Base-by-base conservation (phyloP, 2,329 filamentous ascomycete species). In the Calonectria naviculata region DNA sequence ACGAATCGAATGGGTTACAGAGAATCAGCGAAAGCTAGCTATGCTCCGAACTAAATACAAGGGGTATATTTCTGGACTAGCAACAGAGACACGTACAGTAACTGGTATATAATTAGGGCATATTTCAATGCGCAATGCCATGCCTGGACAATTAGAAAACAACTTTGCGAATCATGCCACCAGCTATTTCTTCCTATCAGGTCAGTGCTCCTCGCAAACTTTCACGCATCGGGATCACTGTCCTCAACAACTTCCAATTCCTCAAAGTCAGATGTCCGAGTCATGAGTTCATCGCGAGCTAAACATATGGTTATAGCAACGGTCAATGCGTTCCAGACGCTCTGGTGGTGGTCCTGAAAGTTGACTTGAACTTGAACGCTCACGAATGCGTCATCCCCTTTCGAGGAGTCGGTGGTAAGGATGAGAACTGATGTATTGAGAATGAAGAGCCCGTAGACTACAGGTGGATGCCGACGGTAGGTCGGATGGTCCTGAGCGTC, bases 241-340 rank as follows among this genome's bases (percentile, higher is more conserved):
- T 84, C 82, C n/a, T 78, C 74, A 29, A 76, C 65, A 3, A 70
- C 68, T 5, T 76, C 72, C 47, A 78, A 54, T 41, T 78, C 73
- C 60, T 83, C 79, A 76, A 86, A 86, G 70, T 85, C 82, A 2
- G 76, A 76, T 24, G 74, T 60, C 49, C 83, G 77, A 8, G 74
- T 67, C 54, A 81, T 82, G 65, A 85, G 76, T 65, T 85, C 82
- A 58, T 86, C 84, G 17, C 84, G 80, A 5, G 84, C 84, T 65
- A 83, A 73, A 65, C 84, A 86, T 2, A 81, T 80, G 13, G 81
- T 81, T 26, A 85, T 79, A 10, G 84, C 85, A 12, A 85, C 65
- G 5, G 85, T 86, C 42, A 86, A 73, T 2, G 84, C 85, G 72
- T 86, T 86, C 85, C 85, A 86, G 26, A 86, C 80, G 64, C 84